Conservation (phyloP, 805 yeast species). For the Diddensiella caesifluorescens region DNA sequence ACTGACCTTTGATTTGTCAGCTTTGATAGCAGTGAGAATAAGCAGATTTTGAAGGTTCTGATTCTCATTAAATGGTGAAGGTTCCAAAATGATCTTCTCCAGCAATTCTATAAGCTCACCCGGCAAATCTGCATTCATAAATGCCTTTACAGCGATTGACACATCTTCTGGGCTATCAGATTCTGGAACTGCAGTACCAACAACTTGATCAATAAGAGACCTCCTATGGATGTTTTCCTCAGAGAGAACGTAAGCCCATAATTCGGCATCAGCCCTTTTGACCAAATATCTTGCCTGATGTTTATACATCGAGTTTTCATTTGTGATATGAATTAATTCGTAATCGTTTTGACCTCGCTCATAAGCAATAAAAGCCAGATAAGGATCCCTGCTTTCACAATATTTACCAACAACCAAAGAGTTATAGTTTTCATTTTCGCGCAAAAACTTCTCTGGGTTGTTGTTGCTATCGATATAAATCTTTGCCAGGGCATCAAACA, state of each 20-base stretch:
- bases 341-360: slow-evolving; percentile 91
- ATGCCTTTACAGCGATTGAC: slow-evolving; percentile 88
- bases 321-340: slow-evolving; percentile 86
- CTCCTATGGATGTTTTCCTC: slow-evolving; percentile 82
- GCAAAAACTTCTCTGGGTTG: slow-evolving; percentile 93
- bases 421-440: slow-evolving; percentile 84
- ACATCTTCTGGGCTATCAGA: slow-evolving; percentile 89
- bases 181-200: slow-evolving; percentile 95
- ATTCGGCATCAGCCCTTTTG: slow-evolving; percentile 73
- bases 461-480: slow-evolving; percentile 97
- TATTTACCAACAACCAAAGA: slow-evolving; percentile 94
- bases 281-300: slow-evolving; percentile 97
- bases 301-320: slow-evolving; percentile 96
- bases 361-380: slow-evolving; percentile 94
- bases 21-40: slow-evolving; percentile 91
- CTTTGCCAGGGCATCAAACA: slow-evolving; percentile 92
- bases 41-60: slow-evolving; percentile 91
- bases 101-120: slow-evolving; percentile 87
- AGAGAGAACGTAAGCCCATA: slow-evolving; percentile 77
- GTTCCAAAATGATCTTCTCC: slow-evolving; percentile 94
- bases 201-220: slow-evolving; percentile 87
- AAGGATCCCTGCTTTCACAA: slow-evolving; percentile 99
- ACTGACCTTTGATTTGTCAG: slow-evolving; percentile 80
- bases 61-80: slow-evolving; percentile 94
- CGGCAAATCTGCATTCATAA: slow-evolving; percentile 92